These are phyloP conservation scores for Fusarium decemcellulare DNA, from an alignment of 2,329 filamentous ascomycete genomes.

Conservation along the genomic window DNA sequence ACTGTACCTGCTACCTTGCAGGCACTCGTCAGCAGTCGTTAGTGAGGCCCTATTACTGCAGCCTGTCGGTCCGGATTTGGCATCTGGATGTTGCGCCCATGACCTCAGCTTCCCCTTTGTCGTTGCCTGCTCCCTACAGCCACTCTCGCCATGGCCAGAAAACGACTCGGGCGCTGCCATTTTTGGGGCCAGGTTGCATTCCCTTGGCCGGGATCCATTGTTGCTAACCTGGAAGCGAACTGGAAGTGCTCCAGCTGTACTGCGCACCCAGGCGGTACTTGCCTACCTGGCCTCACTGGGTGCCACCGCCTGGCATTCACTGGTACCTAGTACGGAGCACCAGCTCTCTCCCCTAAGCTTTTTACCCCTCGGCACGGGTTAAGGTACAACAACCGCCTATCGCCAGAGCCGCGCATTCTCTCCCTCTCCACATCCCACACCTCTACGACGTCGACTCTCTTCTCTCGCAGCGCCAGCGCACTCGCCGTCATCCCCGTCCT, in stretches of 20 bases:
- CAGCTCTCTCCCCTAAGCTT: constrained; percentile 27
- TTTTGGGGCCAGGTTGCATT: constrained; percentile 48
- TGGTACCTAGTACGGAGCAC: constrained; percentile 16
- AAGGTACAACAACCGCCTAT: constrained; percentile 48
- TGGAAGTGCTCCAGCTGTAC: constrained; percentile 22
- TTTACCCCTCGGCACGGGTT: constrained; percentile 48
- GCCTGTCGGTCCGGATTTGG: constrained; percentile 28
- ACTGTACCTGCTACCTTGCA: background rate
- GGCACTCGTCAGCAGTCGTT: constrained; percentile 4
- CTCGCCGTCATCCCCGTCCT: constrained; percentile 34
- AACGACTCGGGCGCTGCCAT: constrained; percentile 33
- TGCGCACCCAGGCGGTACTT: constrained; percentile 12
- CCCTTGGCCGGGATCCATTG: constrained; percentile 26
- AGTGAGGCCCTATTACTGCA: constrained; percentile 17
- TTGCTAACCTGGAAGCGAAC: constrained; percentile 31
- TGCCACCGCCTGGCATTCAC: constrained; percentile 26
- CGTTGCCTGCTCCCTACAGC: constrained; percentile 35
- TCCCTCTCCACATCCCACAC: constrained; percentile 52
- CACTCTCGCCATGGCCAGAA: constrained; percentile 25
- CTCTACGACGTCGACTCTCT: constrained; percentile 47
- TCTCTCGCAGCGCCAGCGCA: constrained; percentile 44
- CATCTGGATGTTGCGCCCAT: constrained; percentile 20
- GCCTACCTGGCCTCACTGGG: constrained; percentile 34
- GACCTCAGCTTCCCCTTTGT: constrained; percentile 31
- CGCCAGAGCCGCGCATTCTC: constrained; percentile 52